Evolutionary conservation across 495 filamentous ascomycete genomes (phyloP).

Genomic region (Parachaetomium inaequale): DNA sequence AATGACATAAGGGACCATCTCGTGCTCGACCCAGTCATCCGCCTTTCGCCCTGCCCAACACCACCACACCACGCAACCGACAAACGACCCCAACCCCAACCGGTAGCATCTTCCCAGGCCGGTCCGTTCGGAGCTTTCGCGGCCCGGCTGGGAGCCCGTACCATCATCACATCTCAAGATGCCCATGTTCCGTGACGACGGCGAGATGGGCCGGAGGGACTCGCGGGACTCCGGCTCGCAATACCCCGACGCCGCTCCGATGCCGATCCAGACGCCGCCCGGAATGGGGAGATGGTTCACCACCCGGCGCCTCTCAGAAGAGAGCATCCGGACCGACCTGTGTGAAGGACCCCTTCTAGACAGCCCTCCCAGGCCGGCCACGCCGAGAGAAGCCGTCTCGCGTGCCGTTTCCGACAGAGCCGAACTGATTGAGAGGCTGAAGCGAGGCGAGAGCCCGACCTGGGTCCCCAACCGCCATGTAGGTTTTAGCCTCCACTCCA

Average conservation of each 20-base stretch:
- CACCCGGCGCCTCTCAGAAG: constrained; percentile 43
- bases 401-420: constrained; percentile 55
- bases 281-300: constrained; percentile 15
- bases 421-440: constrained; percentile 81
- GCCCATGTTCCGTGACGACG: constrained; percentile 57
- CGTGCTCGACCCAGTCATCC: constrained; percentile 5
- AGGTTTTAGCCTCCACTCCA: constrained; percentile 29
- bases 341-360: constrained; percentile 54
- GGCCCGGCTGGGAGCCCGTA: constrained; percentile 2
- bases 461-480: constrained; percentile 69
- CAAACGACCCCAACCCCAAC: neutral
- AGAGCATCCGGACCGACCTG: constrained; percentile 54
- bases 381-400: constrained; percentile 29
- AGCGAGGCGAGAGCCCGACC: constrained; percentile 70
- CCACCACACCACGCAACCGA: neutral
- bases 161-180: constrained; percentile 35
- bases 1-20: constrained; percentile 19
- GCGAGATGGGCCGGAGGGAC: constrained; percentile 28
- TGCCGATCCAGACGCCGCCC: constrained; percentile 18
- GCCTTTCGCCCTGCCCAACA: neutral
- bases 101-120: neutral
- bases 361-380: constrained; percentile 32
- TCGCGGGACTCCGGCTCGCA: neutral
- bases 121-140: constrained; percentile 4
- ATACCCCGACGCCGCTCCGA: constrained; percentile 17